Evolutionary conservation across 495 filamentous ascomycete genomes (phyloP), one percentile per base, ranked within the genome.

Genomic region (Cercophora samala): DNA sequence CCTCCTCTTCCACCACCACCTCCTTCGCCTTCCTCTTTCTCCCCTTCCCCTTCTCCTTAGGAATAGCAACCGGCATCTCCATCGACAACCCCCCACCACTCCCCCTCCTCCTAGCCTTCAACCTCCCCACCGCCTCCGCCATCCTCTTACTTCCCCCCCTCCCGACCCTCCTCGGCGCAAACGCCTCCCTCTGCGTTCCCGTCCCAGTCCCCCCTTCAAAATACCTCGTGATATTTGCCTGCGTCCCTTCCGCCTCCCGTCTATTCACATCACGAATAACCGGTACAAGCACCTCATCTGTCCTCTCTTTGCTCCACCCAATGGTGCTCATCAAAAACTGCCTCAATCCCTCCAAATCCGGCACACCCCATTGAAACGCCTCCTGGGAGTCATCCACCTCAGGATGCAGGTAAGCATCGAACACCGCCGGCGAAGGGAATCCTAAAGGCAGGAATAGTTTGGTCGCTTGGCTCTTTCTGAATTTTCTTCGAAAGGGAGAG

Each of bases 181-280:
- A 96, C 1, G 87, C 88, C 60, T 90, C 88, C 17, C 23, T 65
- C 37, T 46, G 37, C 19, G 82, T 72, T 0, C 81, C 76, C 0
- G 64, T 67, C 11, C 82, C 80, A 0, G 80, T 78, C 6, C 70
- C 65, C 2, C 81, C 82, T 46, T 75, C 75, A 76, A 98, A 95
- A 74, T 87, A 99, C 24, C 87, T 83, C n/a, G 95, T 99, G 69
- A 99, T 96, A 74, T 98, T 99, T 32, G 87, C 88, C 82, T 99
- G 95, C 21, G 93, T 97, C 1, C 96, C 95, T 76, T 98, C 95
- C 15, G 84, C 82, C 66, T 90, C 88, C 42, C 94, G 81, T 1
- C 85, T 84, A 76, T 97, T 97, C 91, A 98, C 96, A 74, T 98
- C 96, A 59, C 87, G 83, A 42, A 99, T 92, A 0, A 99, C 96